These are phyloP conservation scores for Puccinia horiana DNA, from an alignment of 1,284 basidiomycete genomes.

Conservation along the genomic window DNA sequence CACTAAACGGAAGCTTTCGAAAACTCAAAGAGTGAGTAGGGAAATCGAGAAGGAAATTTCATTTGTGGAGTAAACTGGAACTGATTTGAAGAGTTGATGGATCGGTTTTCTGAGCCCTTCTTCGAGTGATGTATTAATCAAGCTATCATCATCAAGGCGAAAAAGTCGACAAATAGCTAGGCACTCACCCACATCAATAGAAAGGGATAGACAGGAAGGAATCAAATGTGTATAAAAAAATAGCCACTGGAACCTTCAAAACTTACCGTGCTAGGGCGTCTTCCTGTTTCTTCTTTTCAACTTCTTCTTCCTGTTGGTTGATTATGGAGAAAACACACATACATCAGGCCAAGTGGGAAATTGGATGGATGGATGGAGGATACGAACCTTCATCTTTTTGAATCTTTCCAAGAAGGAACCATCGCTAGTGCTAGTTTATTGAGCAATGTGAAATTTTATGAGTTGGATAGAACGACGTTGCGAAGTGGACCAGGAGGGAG, in stretches of 20 bases:
- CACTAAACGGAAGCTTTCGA: slow-evolving; percentile 19
- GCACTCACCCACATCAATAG: neutral
- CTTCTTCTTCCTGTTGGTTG: slow-evolving; percentile 39
- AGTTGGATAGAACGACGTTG: neutral
- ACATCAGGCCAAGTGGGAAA: neutral
- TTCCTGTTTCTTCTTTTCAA: slow-evolving; percentile 48
- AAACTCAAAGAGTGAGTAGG: too few relatives aligned
- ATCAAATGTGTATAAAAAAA: neutral
- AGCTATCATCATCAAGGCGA: neutral
- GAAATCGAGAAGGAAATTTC: neutral
- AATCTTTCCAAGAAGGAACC: slow-evolving; percentile 47
- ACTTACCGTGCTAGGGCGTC: slow-evolving; percentile 45
- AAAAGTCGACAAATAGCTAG: slow-evolving; percentile 5
- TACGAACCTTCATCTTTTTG: slow-evolving; percentile 44
- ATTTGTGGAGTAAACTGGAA: neutral
- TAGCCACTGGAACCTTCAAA: neutral
- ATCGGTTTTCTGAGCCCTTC: neutral
- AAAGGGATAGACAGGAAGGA: neutral
- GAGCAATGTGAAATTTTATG: neutral
- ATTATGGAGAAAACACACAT: neutral
- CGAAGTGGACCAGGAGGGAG: neutral
- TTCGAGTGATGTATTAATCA: neutral
- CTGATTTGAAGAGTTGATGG: neutral
- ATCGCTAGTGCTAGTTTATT: slow-evolving; percentile 34
- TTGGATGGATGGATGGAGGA: neutral